Evolutionary conservation across 1,284 basidiomycete genomes (phyloP).

Genomic region (Xanthoconium separans): DNA sequence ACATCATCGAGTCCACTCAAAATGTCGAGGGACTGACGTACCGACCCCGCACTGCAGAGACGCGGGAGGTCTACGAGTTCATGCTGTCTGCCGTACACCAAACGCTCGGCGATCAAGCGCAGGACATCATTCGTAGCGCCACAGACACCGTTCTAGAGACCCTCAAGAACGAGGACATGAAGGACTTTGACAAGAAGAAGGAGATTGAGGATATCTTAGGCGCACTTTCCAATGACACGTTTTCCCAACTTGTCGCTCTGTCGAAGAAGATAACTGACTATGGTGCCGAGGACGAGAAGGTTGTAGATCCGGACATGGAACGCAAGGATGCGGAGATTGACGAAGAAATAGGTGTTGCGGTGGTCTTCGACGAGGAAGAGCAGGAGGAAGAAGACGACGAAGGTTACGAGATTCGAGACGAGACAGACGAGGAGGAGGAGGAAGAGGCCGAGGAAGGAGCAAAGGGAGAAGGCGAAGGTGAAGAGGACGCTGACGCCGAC

Average conservation of each 20-base stretch:
- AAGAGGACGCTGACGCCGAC: slow-evolving; percentile 44
- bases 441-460: slow-evolving; percentile 51
- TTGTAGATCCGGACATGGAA: slow-evolving; percentile 74
- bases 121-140: slow-evolving; percentile 93
- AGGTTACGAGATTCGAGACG: slow-evolving; percentile 77
- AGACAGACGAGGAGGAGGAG: slow-evolving; percentile 73
- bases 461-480: slow-evolving; percentile 42
- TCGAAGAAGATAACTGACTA: slow-evolving; percentile 98
- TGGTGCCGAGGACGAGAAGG: slow-evolving; percentile 80
- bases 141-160: slow-evolving; percentile 90
- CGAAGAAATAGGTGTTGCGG: slow-evolving; percentile 92
- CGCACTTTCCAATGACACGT: slow-evolving; percentile 69
- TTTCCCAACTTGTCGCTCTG: slow-evolving; percentile 84
- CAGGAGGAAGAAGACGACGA: slow-evolving; percentile 89
- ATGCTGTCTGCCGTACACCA: slow-evolving; percentile 84
- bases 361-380: slow-evolving; percentile 96
- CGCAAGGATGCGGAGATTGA: slow-evolving; percentile 82
- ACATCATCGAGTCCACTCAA: slow-evolving; percentile 91
- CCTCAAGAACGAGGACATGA: slow-evolving; percentile 87
- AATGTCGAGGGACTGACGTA: slow-evolving; percentile 93
- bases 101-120: slow-evolving; percentile 90
- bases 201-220: slow-evolving; percentile 87
- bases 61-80: slow-evolving; percentile 92
- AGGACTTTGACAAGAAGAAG: slow-evolving; percentile 98
- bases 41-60: slow-evolving; percentile 91